Evolutionary conservation across 257 asterid species (phyloP).

Genomic region (Ajuga chamaepitys): DNA sequence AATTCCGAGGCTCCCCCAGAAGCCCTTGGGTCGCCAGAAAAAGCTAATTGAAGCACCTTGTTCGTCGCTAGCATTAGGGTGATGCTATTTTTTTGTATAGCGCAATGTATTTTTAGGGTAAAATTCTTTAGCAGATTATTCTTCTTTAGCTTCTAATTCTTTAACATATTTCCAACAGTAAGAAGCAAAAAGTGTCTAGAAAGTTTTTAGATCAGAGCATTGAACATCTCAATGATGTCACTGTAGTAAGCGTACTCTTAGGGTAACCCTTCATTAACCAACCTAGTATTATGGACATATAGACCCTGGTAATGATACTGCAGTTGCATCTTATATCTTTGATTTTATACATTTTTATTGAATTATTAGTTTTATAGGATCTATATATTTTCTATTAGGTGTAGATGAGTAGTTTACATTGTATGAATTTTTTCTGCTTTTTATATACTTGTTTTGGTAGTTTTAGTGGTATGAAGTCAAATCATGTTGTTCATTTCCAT

Average conservation of each 20-base stretch:
- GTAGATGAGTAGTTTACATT: too few relatives aligned
- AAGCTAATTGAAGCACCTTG: slow-evolving; percentile 55
- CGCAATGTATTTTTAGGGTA: background rate
- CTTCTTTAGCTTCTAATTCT: background rate
- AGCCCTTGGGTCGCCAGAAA: slow-evolving; percentile 52
- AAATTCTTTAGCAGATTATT: background rate
- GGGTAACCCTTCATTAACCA: slow-evolving; percentile 35
- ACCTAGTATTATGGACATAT: background rate
- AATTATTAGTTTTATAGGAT: too few relatives aligned
- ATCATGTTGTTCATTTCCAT: too few relatives aligned
- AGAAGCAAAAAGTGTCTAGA: slow-evolving; percentile 71
- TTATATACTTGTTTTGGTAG: too few relatives aligned
- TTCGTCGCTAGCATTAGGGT: slow-evolving; percentile 72
- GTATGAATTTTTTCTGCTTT: too few relatives aligned
- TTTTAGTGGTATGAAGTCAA: too few relatives aligned
- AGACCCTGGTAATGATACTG: too few relatives aligned
- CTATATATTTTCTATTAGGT: too few relatives aligned
- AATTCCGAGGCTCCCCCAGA: slow-evolving; percentile 39
- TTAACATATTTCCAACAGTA: slow-evolving; percentile 29
- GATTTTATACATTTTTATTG: too few relatives aligned
- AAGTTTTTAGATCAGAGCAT: slow-evolving; percentile 63
- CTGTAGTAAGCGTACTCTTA: slow-evolving; percentile 74
- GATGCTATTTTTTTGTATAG: slow-evolving; percentile 2
- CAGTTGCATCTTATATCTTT: too few relatives aligned
- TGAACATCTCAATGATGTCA: slow-evolving; percentile 81